These are phyloP conservation scores for Alternaria solani DNA, from an alignment of 2,329 filamentous ascomycete species.

Conservation along the genomic window DNA sequence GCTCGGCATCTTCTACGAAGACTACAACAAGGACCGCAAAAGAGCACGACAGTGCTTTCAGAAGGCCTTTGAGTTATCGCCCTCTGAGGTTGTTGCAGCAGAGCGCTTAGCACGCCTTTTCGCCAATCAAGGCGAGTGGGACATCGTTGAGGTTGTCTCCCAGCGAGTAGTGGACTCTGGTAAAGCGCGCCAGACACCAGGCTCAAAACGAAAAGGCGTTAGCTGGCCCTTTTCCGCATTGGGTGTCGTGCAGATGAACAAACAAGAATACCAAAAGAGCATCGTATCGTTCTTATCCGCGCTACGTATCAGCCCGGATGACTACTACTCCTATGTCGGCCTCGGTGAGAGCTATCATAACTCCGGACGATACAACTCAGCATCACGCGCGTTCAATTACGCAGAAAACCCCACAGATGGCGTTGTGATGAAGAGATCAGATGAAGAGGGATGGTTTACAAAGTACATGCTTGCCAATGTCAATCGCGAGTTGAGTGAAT, in stretches of 20 bases:
- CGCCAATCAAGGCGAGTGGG: conserved; percentile 92
- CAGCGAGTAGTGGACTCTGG: conserved; percentile 94
- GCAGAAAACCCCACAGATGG: conserved; percentile 77
- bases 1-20: conserved; percentile 87
- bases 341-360: conserved; percentile 97
- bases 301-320: conserved; percentile 79
- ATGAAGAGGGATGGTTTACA: conserved; percentile 89
- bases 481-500: conserved; percentile 89
- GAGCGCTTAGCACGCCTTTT: conserved; percentile 86
- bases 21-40: conserved; percentile 87
- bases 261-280: conserved; percentile 86
- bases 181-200: conserved; percentile 86
- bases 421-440: conserved; percentile 60
- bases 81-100: conserved; percentile 84
- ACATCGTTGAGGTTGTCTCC: conserved; percentile 90
- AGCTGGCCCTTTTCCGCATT: conserved; percentile 97
- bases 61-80: conserved; percentile 92
- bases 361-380: conserved; percentile 92
- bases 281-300: conserved; percentile 93
- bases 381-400: conserved; percentile 87
- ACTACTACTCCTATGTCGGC: conserved; percentile 96
- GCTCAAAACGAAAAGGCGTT: conserved; percentile 89
- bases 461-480: conserved; percentile 97
- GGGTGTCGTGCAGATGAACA: conserved; percentile 93
- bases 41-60: conserved; percentile 93